phyloP scores from a whole-genome alignment of 2,329 filamentous ascomycete species.

The Reticulascus tulasneorum region DNA sequence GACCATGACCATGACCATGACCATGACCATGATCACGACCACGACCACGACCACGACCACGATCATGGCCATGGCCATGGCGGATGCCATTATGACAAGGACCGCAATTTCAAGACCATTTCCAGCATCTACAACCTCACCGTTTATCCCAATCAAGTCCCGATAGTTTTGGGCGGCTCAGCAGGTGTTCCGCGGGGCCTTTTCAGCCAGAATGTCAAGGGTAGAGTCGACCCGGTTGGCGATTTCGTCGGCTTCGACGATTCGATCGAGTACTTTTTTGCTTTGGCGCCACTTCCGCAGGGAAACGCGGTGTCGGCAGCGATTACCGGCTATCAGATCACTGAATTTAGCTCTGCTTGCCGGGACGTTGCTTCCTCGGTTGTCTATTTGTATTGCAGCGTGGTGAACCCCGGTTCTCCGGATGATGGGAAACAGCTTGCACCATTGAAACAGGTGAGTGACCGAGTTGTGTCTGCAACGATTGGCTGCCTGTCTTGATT shows the following conservation, averaged over 20 bases:
- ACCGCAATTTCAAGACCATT: conserved; percentile 32
- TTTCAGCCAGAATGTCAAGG: conserved; percentile 31
- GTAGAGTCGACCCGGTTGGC: conserved; percentile 36
- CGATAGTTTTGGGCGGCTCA: conserved; percentile 28
- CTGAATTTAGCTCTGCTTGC: conserved; percentile 29
- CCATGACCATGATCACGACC: not conserved
- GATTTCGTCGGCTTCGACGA: conserved; percentile 37
- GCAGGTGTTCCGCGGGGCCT: conserved; percentile 31
- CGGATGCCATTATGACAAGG: conserved; percentile 3
- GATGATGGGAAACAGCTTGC: conserved; percentile 25
- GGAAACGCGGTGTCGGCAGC: conserved; percentile 22
- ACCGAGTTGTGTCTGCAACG: too few relatives aligned
- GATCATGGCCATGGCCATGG: not conserved
- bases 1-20: too few relatives aligned
- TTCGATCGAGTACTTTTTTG: conserved; percentile 41
- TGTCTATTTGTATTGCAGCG: conserved; percentile 30
- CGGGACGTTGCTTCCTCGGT: conserved; percentile 30
- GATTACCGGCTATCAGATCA: conserved; percentile 27
- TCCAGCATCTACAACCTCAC: conserved; percentile 35
- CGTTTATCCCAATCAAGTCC: conserved; percentile 32
- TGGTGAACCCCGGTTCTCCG: conserved; percentile 23
- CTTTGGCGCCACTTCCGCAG: conserved; percentile 30
- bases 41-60: not conserved
- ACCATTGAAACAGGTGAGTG: conserved; percentile 32
- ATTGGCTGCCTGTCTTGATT: conserved; percentile 5